Evolutionary conservation across 1,139 yeast species (phyloP), one percentile per base, ranked within the genome.

Genomic region (Geotrichum citri-aurantii): DNA sequence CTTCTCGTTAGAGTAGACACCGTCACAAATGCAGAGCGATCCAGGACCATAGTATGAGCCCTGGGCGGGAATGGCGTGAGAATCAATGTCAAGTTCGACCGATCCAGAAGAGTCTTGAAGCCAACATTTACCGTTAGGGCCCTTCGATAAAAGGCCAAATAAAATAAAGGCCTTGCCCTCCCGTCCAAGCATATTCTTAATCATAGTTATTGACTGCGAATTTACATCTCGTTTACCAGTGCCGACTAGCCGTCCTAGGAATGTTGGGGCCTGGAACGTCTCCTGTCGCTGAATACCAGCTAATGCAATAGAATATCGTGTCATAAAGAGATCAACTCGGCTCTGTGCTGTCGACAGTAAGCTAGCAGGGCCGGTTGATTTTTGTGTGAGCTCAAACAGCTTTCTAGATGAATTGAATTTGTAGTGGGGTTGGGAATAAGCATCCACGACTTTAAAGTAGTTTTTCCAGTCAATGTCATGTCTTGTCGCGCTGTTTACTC

Each of bases 151-250:
- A 61, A 91, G 75, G 0, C 99, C 99, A 68, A 92, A 83, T 1
- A 95, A 70, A 31, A 88, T 76, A 68, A 93, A 95, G 60, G 83
- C 80, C 57, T 81, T 78, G 4, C 93, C 93, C 65, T 87, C 88
- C 60, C 96, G 77, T 27, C 99, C 99, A 37, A 92, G 73, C 62
- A 93, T 76, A 68, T 91, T 92, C 67, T 91, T 91, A 59, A 93
- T 84, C 48, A 83, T 78, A 0, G 96, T 87, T 52, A 92, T 82
- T 55, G 85, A 80, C 66, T 83, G 78, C 47, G 74, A 73, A 1
- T 66, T 64, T 1, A 72, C 62, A 3, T 61, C 65, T 46, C 54
- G 60, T 40, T 56, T 54, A 27, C 62, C 62, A 12, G 57, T 52
- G 23, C 59, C 59, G 10, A 58, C 47, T 4, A 65, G 42, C n/a